These are phyloP conservation scores for Penicillium hesseltinei DNA, from an alignment of 2,329 filamentous ascomycete genomes.

Conservation along the genomic window DNA sequence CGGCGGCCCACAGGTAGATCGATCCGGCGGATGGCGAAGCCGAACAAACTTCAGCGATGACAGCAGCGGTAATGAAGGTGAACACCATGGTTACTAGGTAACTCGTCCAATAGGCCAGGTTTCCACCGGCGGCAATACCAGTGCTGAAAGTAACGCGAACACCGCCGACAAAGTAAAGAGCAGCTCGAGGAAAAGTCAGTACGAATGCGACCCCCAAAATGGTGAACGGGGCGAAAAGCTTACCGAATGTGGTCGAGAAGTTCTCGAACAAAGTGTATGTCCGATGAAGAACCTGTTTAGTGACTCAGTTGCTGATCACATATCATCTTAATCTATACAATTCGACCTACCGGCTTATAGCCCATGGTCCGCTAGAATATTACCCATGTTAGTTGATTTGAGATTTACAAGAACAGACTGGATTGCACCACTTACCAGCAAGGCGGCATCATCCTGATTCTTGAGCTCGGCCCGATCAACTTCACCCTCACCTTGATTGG, in stretches of 20 bases:
- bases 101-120: slow-evolving; percentile 62
- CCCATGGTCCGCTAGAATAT: slow-evolving; percentile 49
- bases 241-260: slow-evolving; percentile 60
- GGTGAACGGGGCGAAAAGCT: slow-evolving; percentile 3
- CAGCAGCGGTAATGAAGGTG: slow-evolving; percentile 60
- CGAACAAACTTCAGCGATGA: slow-evolving; percentile 61
- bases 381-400: slow-evolving; percentile 14
- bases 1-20: slow-evolving; percentile 63
- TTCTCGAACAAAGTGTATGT: slow-evolving; percentile 59
- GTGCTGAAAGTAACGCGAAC: slow-evolving; percentile 62
- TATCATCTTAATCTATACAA: not conserved
- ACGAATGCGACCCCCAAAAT: not conserved
- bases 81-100: slow-evolving; percentile 60
- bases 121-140: slow-evolving; percentile 60
- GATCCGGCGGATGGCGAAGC: slow-evolving; percentile 59
- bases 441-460: slow-evolving; percentile 37
- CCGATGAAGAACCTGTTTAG: slow-evolving; percentile 53
- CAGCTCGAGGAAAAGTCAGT: slow-evolving; percentile 42
- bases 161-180: slow-evolving; percentile 61
- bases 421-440: slow-evolving; percentile 32
- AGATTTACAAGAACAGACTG: not conserved
- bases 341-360: slow-evolving; percentile 54
- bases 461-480: slow-evolving; percentile 25
- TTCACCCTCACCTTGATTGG: slow-evolving; percentile 22
- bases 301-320: slow-evolving; percentile 13